phyloP scores from a whole-genome alignment of 306 rosid species.

The Glycine tomentella region DNA sequence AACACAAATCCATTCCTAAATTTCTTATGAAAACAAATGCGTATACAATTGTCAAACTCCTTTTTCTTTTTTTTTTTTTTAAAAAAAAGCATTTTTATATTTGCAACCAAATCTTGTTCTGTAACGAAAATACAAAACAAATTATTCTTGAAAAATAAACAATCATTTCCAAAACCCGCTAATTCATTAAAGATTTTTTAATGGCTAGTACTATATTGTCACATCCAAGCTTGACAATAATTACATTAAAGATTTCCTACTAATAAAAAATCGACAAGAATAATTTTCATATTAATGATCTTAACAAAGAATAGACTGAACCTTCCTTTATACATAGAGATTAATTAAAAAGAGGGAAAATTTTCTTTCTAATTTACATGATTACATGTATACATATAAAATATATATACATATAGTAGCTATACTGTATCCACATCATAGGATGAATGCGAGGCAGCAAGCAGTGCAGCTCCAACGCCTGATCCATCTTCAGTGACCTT shows the following conservation, averaged over 20 bases:
- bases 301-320: constrained; percentile 52
- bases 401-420: constrained; percentile 46
- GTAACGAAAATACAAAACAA: no score
- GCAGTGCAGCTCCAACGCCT: constrained; percentile 78
- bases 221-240: constrained; percentile 9
- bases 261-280: constrained; percentile 44
- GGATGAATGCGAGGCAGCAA: constrained; percentile 75
- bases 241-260: neutral
- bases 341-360: constrained; percentile 41
- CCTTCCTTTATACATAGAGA: constrained; percentile 57
- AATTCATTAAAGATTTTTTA: neutral
- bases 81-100: neutral
- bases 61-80: neutral
- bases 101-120: no score
- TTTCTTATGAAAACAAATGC: neutral
- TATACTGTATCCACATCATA: constrained; percentile 62
- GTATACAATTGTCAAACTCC: neutral
- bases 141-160: neutral
- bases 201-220: neutral
- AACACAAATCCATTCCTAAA: no score
- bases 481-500: constrained; percentile 81
- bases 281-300: constrained; percentile 39
- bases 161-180: neutral
- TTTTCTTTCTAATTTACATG: constrained; percentile 58
- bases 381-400: constrained; percentile 58